Evolutionary conservation across 495 filamentous ascomycete genomes (phyloP).

Genomic region (Hypomontagnella monticulosa): DNA sequence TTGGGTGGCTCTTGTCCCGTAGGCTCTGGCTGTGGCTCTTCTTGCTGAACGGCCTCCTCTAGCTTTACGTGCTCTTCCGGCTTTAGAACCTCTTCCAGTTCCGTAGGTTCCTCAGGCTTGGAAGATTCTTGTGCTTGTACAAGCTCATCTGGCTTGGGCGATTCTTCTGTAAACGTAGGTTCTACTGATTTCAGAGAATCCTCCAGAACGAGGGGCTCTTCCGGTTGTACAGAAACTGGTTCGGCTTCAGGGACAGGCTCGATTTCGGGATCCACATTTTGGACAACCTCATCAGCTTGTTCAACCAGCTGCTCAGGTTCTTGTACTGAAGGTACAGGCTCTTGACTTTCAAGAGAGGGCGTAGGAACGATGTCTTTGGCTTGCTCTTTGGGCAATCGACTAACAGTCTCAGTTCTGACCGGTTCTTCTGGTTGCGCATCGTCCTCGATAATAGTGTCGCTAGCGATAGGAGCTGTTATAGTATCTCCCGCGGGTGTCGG

Average conservation of each 20-base stretch:
- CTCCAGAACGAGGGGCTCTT: too few relatives aligned
- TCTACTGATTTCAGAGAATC: not conserved
- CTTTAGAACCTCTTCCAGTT: not conserved
- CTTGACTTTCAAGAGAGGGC: not conserved
- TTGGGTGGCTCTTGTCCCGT: not conserved
- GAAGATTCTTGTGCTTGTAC: not conserved
- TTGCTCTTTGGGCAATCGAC: constrained; percentile 7
- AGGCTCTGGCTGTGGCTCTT: not conserved
- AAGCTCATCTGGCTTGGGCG: not conserved
- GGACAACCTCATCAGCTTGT: not conserved
- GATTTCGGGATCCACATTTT: constrained; percentile 2
- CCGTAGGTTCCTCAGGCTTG: not conserved
- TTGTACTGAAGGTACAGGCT: constrained; percentile 2
- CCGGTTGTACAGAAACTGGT: not conserved
- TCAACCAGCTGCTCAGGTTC: constrained; percentile 6
- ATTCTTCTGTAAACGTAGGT: constrained; percentile 1
- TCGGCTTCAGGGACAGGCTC: not conserved
- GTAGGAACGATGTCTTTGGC: not conserved
- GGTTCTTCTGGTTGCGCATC: not conserved
- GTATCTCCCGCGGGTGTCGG: not conserved
- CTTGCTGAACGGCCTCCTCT: constrained; percentile 1
- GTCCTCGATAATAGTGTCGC: not conserved
- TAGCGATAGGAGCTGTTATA: not conserved
- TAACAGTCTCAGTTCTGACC: not conserved
- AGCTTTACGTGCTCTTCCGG: not conserved